phyloP scores from a whole-genome alignment of 805 yeast genomes.

The Wickerhamomyces rabaulensis region DNA sequence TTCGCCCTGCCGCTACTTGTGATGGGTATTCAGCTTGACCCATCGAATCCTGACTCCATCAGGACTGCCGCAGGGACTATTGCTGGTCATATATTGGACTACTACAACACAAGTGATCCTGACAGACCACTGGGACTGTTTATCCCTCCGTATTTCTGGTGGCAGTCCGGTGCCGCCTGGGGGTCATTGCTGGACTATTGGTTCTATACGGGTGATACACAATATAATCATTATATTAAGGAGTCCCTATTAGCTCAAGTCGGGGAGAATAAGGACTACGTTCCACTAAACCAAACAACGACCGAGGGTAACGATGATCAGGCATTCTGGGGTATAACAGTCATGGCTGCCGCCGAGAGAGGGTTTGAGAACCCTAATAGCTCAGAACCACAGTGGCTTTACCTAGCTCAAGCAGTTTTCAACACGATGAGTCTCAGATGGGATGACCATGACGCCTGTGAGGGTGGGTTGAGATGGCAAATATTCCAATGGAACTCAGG shows the following conservation, averaged over 20 bases:
- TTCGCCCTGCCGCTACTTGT: not conserved
- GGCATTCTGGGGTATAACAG: slow-evolving; percentile 94
- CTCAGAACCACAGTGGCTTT: slow-evolving; percentile 70
- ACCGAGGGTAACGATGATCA: slow-evolving; percentile 98
- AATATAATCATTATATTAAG: slow-evolving; percentile 54
- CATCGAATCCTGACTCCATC: slow-evolving; percentile 15
- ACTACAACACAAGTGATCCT: slow-evolving; percentile 59
- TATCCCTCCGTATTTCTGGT: slow-evolving; percentile 91
- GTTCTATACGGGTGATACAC: slow-evolving; percentile 61
- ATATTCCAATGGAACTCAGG: slow-evolving; percentile 93
- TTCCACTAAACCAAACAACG: slow-evolving; percentile 82
- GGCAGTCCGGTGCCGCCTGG: slow-evolving; percentile 98
- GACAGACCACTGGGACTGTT: slow-evolving; percentile 90
- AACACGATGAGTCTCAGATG: slow-evolving; percentile 88
- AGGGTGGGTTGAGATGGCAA: slow-evolving; percentile 96
- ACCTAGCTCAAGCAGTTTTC: slow-evolving; percentile 82
- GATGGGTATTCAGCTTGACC: not conserved
- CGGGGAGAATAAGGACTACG: slow-evolving; percentile 69
- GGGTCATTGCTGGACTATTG: slow-evolving; percentile 80
- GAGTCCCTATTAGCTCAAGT: slow-evolving; percentile 68
- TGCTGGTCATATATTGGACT: slow-evolving; percentile 72
- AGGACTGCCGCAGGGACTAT: slow-evolving; percentile 52
- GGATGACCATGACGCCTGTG: slow-evolving; percentile 72
- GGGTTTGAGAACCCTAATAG: slow-evolving; percentile 69
- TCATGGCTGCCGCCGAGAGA: slow-evolving; percentile 83